Evolutionary conservation across 2,329 filamentous ascomycete genomes (phyloP).

Genomic region (Corynespora cassiicola): DNA sequence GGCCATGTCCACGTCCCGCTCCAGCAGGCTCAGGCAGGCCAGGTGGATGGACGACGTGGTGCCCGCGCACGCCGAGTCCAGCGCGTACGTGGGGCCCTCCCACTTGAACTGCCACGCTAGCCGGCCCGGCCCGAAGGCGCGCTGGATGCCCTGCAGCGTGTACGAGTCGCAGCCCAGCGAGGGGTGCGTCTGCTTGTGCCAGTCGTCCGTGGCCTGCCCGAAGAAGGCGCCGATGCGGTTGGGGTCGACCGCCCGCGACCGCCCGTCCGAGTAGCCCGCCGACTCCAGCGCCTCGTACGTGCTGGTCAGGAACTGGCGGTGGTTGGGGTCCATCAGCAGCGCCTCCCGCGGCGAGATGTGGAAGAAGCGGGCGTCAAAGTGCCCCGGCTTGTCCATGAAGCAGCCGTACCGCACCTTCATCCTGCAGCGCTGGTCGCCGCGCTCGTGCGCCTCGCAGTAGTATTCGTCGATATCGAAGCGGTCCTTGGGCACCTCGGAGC

Average conservation of each 20-base stretch:
- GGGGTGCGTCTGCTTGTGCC: conserved; percentile 13
- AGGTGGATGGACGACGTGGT: conserved; percentile 17
- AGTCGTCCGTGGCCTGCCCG: conserved; percentile 34
- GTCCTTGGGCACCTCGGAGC: conserved; percentile 23
- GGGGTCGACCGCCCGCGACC: conserved; percentile 26
- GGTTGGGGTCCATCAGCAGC: conserved; percentile 17
- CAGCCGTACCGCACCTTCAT: conserved; percentile 13
- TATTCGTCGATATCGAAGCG: no score
- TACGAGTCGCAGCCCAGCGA: conserved; percentile 58
- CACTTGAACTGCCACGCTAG: conserved; percentile 42
- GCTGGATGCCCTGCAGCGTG: conserved; percentile 56
- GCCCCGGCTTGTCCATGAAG: conserved; percentile 19
- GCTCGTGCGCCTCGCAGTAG: conserved; percentile 24
- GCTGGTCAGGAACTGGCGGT: conserved; percentile 15
- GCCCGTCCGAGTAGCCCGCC: conserved; percentile 22
- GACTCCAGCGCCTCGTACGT: conserved; percentile 22
- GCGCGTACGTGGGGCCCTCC: conserved; percentile 16
- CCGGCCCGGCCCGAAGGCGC: conserved; percentile 59
- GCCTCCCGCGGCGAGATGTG: conserved; percentile 24
- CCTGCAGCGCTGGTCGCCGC: conserved; percentile 1
- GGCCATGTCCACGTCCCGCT: conserved; percentile 6
- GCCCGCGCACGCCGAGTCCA: conserved; percentile 23
- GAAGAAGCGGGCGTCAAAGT: conserved; percentile 22
- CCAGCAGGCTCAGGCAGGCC: conserved; percentile 11
- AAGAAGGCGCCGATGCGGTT: conserved; percentile 36